phyloP scores from a whole-genome alignment of 148 eudicot genomes.

The Cornus florida region DNA sequence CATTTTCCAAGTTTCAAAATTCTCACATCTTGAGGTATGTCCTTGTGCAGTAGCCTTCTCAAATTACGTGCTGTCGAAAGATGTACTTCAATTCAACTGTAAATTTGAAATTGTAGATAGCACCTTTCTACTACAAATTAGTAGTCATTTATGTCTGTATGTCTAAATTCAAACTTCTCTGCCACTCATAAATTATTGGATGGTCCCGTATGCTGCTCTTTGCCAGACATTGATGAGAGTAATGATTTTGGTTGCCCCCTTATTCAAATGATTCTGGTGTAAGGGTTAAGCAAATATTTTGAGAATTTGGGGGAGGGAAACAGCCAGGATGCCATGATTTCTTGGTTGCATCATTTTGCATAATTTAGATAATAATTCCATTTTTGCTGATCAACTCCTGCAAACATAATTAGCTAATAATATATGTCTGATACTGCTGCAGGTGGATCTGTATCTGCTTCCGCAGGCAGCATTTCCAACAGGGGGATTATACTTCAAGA shows the following conservation, averaged over 20 bases:
- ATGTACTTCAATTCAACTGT: no score
- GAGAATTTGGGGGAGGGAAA: not conserved
- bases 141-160: no score
- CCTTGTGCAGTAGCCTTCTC: not conserved
- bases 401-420: no score
- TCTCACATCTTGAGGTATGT: not conserved
- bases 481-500: constrained; percentile 96
- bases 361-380: no score
- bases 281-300: not conserved
- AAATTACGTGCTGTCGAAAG: no score
- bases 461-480: constrained; percentile 95
- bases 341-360: not conserved
- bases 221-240: not conserved
- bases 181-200: not conserved
- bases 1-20: not conserved
- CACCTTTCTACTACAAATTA: not conserved
- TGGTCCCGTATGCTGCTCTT: no score
- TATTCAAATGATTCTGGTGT: not conserved
- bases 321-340: no score
- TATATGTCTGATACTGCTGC: not conserved
- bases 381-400: no score
- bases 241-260: not conserved
- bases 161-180: no score
- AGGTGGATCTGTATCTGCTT: constrained; percentile 22
- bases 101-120: not conserved